Percentiles rank a stretch among this genome's conserved stretches.
Conservation (phyloP, 768 basidiomycete genomes). For the Cytidiella melzeri region DNA sequence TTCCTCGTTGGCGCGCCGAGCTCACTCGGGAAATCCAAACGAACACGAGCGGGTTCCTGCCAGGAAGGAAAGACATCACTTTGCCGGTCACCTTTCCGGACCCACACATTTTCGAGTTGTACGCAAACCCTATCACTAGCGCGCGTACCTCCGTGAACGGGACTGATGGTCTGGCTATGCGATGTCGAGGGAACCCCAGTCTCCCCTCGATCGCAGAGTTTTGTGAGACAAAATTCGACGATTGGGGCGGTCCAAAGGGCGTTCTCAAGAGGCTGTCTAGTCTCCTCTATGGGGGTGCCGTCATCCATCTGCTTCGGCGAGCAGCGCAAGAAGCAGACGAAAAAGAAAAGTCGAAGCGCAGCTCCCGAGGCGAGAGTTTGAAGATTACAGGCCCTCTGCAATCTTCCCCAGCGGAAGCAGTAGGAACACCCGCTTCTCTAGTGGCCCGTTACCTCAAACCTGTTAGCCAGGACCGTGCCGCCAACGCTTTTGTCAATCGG, state of each 20-base stretch:
- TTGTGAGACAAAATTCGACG: slow-evolving; percentile 23
- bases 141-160: slow-evolving; percentile 10
- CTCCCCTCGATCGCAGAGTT: slow-evolving; percentile 18
- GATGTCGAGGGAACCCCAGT: slow-evolving; percentile 19
- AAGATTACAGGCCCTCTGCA: slow-evolving; percentile 19
- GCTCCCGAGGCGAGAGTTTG: slow-evolving; percentile 15
- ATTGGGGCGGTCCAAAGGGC: slow-evolving; percentile 18
- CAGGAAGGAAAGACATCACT: background rate
- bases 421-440: slow-evolving; percentile 19
- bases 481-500: slow-evolving; percentile 18
- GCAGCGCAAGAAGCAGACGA: slow-evolving; percentile 27
- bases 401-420: slow-evolving; percentile 14
- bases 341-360: slow-evolving; percentile 21
- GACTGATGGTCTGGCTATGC: slow-evolving; percentile 11
- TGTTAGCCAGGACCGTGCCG: slow-evolving; percentile 9
- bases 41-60: slow-evolving; percentile 19
- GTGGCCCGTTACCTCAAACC: slow-evolving; percentile 17
- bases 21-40: slow-evolving; percentile 23
- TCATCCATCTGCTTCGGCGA: slow-evolving; percentile 19
- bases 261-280: slow-evolving; percentile 20
- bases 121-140: slow-evolving; percentile 20
- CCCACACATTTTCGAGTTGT: slow-evolving; percentile 17
- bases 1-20: slow-evolving; percentile 20
- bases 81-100: slow-evolving; percentile 19
- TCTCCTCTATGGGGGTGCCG: slow-evolving; percentile 19